Percentiles rank a stretch among this genome's conserved stretches.
Conservation (phyloP, 2,329 filamentous ascomycete genomes). For the Alternaria dauci region DNA sequence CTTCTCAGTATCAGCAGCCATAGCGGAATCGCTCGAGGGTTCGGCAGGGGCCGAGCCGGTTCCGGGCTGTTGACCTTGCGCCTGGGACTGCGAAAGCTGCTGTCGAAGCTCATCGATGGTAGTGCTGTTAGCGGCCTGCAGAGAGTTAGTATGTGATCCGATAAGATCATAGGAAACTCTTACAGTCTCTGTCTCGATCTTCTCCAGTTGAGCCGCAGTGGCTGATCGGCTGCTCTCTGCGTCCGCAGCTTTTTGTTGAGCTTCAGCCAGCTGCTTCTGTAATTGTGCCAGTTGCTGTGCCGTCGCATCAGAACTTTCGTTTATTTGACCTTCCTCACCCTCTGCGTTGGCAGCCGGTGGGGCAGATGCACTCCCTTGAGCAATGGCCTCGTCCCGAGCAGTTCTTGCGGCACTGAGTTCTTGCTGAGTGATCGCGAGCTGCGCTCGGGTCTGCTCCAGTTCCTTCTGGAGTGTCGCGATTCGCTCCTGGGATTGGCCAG, state of each 20-base stretch:
- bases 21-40: constrained; percentile 7
- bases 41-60: constrained; percentile 16
- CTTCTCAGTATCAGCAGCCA: constrained; percentile 29
- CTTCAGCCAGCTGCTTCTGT: constrained; percentile 49
- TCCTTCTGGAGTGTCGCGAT: constrained; percentile 65
- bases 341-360: constrained; percentile 42
- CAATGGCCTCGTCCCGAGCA: constrained; percentile 70
- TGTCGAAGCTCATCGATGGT: constrained; percentile 47
- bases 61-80: constrained; percentile 22
- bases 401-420: constrained; percentile 67
- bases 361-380: constrained; percentile 55
- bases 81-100: constrained; percentile 43
- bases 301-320: constrained; percentile 42
- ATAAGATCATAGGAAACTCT: constrained; percentile 13
- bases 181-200: constrained; percentile 68
- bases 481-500: constrained; percentile 57
- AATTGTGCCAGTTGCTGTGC: constrained; percentile 46
- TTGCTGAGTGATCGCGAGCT: constrained; percentile 35
- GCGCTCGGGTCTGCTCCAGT: constrained; percentile 26
- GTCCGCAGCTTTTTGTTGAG: constrained; percentile 29
- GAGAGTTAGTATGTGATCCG: constrained; percentile 22
- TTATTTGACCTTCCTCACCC: constrained; percentile 59
- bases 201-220: constrained; percentile 58
- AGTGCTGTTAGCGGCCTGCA: constrained; percentile 52
- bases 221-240: constrained; percentile 51